phyloP scores from a whole-genome alignment of 2,329 filamentous ascomycete species.

The Xylaria arbuscula region DNA sequence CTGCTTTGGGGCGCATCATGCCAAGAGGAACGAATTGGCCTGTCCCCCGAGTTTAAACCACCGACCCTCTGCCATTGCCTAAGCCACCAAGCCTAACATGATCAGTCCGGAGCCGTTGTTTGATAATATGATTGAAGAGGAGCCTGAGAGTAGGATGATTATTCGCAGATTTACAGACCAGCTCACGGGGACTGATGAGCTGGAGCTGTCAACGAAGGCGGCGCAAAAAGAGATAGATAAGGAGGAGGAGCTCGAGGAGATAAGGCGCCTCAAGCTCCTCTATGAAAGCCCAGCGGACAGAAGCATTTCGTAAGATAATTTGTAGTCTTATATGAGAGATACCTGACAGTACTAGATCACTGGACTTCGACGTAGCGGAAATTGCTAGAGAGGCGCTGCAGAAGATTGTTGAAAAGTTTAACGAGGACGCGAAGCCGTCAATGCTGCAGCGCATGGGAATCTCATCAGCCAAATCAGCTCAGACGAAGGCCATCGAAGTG shows the following conservation, averaged over 20 bases:
- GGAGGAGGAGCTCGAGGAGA: slow-evolving; percentile 27
- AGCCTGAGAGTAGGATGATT: slow-evolving; percentile 20
- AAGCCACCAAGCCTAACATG: not conserved
- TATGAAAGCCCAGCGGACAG: slow-evolving; percentile 21
- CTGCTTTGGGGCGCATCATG: not conserved
- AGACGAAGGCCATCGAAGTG: slow-evolving; percentile 23
- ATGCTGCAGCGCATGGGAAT: slow-evolving; percentile 31
- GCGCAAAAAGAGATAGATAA: slow-evolving; percentile 34
- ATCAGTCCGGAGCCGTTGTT: not conserved
- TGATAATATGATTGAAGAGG: slow-evolving; percentile 12
- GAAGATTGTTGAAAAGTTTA: slow-evolving; percentile 30
- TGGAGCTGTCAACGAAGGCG: slow-evolving; percentile 30
- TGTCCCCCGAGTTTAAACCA: not conserved
- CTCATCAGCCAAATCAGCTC: slow-evolving; percentile 21
- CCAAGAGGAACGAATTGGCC: not conserved
- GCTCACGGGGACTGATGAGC: slow-evolving; percentile 29
- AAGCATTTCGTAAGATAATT: slow-evolving; percentile 12
- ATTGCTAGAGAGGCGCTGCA: slow-evolving; percentile 27
- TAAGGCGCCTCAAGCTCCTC: slow-evolving; percentile 19
- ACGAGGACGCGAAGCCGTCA: slow-evolving; percentile 33
- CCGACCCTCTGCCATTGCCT: not conserved
- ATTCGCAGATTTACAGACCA: slow-evolving; percentile 35
- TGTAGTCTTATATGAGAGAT: not conserved
- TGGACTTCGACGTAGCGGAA: slow-evolving; percentile 35
- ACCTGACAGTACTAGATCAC: slow-evolving; percentile 16